These are phyloP conservation scores for Omphalea diandra DNA, from an alignment of 441 rosid species.

Conservation along the genomic window DNA sequence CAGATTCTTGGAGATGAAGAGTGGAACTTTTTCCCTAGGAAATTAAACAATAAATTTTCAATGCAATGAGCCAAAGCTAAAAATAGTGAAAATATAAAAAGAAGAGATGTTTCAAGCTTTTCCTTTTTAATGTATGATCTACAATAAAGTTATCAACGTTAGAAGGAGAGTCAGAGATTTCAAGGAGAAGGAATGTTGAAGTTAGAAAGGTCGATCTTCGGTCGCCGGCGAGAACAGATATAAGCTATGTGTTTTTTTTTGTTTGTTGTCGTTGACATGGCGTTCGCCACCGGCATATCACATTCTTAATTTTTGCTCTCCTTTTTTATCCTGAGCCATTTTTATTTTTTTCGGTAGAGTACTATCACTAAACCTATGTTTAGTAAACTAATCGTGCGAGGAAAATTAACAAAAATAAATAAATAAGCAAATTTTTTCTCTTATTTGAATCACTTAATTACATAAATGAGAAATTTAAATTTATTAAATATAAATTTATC, in stretches of 20 bases:
- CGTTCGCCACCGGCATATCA: not conserved
- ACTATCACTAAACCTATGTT: too few species aligned
- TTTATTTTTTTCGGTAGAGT: not conserved
- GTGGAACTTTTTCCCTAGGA: not conserved
- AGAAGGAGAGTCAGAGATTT: not conserved
- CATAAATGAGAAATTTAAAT: too few species aligned
- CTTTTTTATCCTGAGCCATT: not conserved
- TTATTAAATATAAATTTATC: too few species aligned
- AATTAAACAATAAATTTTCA: not conserved
- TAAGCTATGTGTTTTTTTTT: not conserved
- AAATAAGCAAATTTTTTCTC: too few species aligned
- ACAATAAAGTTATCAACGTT: not conserved
- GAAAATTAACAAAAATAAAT: too few species aligned
- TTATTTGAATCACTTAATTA: too few species aligned
- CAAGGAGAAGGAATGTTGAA: not conserved
- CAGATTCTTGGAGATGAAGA: not conserved
- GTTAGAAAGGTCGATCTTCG: not conserved
- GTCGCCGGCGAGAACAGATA: not conserved
- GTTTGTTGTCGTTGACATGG: constrained; percentile 6
- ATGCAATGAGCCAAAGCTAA: not conserved
- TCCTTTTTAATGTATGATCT: constrained; percentile 7
- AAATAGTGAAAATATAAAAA: constrained; percentile 4
- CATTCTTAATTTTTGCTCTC: not conserved
- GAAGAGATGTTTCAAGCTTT: not conserved
- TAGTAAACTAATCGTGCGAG: too few species aligned